Conservation (phyloP, 495 filamentous ascomycete genomes). For the Penicillium parvum region DNA sequence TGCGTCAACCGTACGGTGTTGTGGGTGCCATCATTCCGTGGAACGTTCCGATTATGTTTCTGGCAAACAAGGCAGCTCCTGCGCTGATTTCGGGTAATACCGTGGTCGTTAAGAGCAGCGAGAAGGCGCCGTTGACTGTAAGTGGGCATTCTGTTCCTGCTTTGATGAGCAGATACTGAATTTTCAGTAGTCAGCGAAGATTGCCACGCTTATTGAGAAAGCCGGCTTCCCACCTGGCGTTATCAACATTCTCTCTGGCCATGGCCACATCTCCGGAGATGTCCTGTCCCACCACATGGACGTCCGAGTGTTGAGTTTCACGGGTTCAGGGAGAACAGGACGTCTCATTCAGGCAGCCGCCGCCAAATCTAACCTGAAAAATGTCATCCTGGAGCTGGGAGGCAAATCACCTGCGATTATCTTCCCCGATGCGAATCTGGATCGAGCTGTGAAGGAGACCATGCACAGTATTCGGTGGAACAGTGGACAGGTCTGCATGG, state of each 20-base stretch:
- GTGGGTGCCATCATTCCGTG: constrained; percentile 33
- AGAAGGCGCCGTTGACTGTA: constrained; percentile 53
- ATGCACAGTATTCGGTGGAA: constrained; percentile 37
- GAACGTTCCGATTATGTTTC: constrained; percentile 27
- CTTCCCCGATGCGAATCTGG: constrained; percentile 60
- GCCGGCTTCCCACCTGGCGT: constrained; percentile 5
- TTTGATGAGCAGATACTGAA: background rate
- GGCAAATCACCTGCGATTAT: constrained; percentile 37
- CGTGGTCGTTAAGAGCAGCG: constrained; percentile 53
- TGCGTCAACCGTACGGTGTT: constrained; percentile 32
- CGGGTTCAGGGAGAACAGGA: constrained; percentile 18
- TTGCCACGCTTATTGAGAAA: constrained; percentile 3
- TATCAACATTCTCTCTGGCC: constrained; percentile 5
- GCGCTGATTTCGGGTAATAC: constrained; percentile 55
- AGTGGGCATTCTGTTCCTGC: background rate
- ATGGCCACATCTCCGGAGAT: constrained; percentile 64
- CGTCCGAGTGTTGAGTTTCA: constrained; percentile 61
- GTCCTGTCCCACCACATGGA: constrained; percentile 71
- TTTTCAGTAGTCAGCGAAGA: constrained; percentile 3
- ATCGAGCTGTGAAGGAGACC: constrained; percentile 75
- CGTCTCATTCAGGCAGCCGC: constrained; percentile 19
- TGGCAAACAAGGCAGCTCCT: constrained; percentile 49
- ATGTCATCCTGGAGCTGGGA: constrained; percentile 34
- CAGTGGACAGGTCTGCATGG: constrained; percentile 50
- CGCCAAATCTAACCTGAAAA: constrained; percentile 44